Percentiles rank a stretch among this genome's conserved stretches.
Conservation (phyloP, 768 basidiomycete genomes). For the Pisolithus orientalis region DNA sequence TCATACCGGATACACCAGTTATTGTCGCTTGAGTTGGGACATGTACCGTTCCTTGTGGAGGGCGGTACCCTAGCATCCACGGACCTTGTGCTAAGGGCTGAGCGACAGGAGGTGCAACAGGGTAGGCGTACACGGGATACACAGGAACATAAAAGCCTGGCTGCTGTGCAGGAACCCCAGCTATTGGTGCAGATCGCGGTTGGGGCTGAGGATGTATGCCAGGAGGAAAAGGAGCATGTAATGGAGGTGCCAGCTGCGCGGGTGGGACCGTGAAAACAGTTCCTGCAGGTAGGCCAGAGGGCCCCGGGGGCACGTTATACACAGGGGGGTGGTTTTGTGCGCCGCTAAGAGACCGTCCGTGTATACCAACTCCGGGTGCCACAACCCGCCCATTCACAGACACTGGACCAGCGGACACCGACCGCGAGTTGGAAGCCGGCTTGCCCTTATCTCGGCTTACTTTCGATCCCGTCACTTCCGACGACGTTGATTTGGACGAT, state of each 20-base stretch:
- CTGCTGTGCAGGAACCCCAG: background rate
- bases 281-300: background rate
- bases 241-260: background rate
- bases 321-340: background rate
- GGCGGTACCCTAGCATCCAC: background rate
- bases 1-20: background rate
- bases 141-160: background rate
- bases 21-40: background rate
- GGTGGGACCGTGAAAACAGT: background rate
- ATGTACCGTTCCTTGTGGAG: background rate
- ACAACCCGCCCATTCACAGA: background rate
- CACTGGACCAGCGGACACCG: background rate
- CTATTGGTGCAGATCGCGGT: background rate
- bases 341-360: background rate
- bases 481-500: background rate
- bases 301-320: background rate
- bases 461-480: background rate
- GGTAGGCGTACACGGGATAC: background rate
- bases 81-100: background rate
- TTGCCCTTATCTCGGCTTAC: background rate
- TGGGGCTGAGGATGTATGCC: background rate
- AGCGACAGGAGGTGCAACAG: background rate
- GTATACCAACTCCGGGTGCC: background rate
- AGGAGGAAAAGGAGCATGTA: background rate
- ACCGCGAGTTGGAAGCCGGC: background rate